A percentile compares a stretch with the other conserved stretches of the same genome.
These are phyloP conservation scores for Pythium aphanidermatum DNA, from an alignment of 352 stramenopile species.

Conservation along the genomic window DNA sequence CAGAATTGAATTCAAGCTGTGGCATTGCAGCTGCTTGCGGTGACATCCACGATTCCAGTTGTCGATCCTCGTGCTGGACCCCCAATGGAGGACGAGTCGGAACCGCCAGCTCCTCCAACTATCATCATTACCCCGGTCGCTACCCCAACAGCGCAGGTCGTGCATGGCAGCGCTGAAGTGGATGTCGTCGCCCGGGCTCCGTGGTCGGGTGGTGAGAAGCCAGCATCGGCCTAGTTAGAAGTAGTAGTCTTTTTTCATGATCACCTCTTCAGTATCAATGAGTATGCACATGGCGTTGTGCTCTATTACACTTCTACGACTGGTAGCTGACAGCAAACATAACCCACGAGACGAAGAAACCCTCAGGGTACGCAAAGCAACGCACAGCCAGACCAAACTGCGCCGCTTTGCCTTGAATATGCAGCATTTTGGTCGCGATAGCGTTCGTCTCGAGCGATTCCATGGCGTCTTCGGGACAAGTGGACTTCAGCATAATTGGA, in stretches of 20 bases:
- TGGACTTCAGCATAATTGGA: slow-evolving; percentile 48
- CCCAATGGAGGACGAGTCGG: slow-evolving; percentile 25
- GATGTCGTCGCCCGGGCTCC: slow-evolving; percentile 42
- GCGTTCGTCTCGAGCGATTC: slow-evolving; percentile 34
- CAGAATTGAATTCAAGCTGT: too few species aligned
- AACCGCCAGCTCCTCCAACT: slow-evolving; percentile 14
- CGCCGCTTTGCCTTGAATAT: slow-evolving; percentile 42
- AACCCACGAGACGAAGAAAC: slow-evolving; percentile 62
- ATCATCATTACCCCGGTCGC: slow-evolving; percentile 19
- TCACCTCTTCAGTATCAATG: too few species aligned
- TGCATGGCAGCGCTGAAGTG: slow-evolving; percentile 16
- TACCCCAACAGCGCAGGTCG: slow-evolving; percentile 17
- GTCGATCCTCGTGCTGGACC: slow-evolving; percentile 33
- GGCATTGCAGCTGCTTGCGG: slow-evolving; percentile 54
- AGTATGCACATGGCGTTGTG: too few species aligned
- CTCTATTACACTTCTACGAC: slow-evolving; percentile 14
- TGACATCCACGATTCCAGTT: slow-evolving; percentile 65
- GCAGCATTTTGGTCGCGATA: slow-evolving; percentile 55
- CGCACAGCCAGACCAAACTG: slow-evolving; percentile 71
- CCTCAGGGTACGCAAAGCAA: slow-evolving; percentile 75
- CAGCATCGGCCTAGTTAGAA: slow-evolving; percentile 8
- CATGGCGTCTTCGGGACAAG: slow-evolving; percentile 30
- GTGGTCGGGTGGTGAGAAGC: slow-evolving; percentile 29
- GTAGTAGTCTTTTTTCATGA: too few species aligned
- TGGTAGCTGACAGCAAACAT: slow-evolving; percentile 80